Base-by-base conservation (phyloP, 2,329 filamentous ascomycete species). In the Botrytis hyacinthi region DNA sequence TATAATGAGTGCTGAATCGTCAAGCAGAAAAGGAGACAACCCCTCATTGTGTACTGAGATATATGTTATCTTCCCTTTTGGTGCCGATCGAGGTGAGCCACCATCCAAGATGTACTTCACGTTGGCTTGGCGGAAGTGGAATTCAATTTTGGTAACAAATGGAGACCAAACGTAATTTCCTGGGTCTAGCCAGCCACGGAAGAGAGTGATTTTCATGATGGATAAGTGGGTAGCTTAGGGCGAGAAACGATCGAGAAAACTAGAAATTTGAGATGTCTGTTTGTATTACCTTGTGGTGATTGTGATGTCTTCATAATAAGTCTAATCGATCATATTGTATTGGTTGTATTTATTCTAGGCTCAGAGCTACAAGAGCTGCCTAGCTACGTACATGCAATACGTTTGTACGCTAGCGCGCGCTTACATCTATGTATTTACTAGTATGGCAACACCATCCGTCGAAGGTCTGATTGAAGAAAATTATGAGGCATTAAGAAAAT, bases 31-130 rank as follows among this genome's bases (percentile, higher is more conserved):
- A 22, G 16, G 37, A 26, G 42, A 37, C 6, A 29, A 26, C 6
- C 29, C 42, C 20, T 48, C 46, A 46, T 57, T n/a, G 4, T 44
- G 18, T 37, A 44, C 26, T 26, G 35, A 37, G 35, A 66, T 72
- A 77, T 91, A 91, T 0, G 89, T 89, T 16, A 91, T 86, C 80
- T 91, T 91, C 59, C 88, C 87, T 68, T 83, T 84, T 0, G 90
- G 89, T 0, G 83, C 86, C 0, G 81, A 79, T 59, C 76, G 78
- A 0, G 83, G 79, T 0, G 86, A 86, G 1, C 89, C 89, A 4
- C 76, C 75, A 3, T 81, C 85, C 7, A 81, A 78, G 26, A 76
- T 77, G 80, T 91, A 91, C 0, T 80, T 57, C 3, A 89, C 68
- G 1, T 80, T 79, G 2, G 84, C 84, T 76, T 90, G 85, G 22